phyloP scores from a whole-genome alignment of 176 grass and related monocot genomes.

The Themeda triandra region DNA sequence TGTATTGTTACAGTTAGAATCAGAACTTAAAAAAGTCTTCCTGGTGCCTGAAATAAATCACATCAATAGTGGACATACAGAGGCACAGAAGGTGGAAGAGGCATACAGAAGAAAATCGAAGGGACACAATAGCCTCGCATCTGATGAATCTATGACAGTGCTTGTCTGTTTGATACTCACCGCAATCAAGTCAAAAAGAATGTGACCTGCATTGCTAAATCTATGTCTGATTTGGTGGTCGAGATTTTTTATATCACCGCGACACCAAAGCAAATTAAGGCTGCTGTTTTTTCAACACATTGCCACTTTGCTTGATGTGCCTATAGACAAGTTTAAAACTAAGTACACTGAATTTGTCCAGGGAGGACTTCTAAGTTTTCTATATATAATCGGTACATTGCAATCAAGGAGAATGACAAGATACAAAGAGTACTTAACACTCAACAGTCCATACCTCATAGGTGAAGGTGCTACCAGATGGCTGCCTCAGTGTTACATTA shows the following conservation, averaged over 20 bases:
- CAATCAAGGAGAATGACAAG: background rate
- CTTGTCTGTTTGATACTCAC: background rate
- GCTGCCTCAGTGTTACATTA: conserved; percentile 61
- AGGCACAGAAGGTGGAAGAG: background rate
- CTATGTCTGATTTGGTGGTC: background rate
- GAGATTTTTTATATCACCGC: no score
- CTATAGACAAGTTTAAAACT: background rate
- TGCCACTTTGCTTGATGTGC: background rate
- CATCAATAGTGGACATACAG: background rate
- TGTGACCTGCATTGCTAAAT: background rate
- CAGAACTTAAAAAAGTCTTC: background rate
- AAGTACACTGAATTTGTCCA: background rate
- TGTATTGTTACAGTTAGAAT: background rate
- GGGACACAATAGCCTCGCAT: background rate
- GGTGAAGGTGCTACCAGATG: conserved; percentile 68
- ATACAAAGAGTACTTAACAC: background rate
- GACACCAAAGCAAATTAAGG: background rate
- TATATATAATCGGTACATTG: background rate
- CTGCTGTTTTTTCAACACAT: background rate
- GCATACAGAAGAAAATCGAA: background rate
- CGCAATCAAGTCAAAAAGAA: background rate
- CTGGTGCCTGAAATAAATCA: background rate
- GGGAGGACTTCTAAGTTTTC: background rate
- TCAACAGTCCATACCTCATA: conserved; percentile 53
- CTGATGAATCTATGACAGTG: background rate